A percentile compares a stretch with the other conserved stretches of the same genome.
Evolutionary conservation across 2,329 filamentous ascomycete genomes (phyloP).

Genomic region (Xylaria sp.): DNA sequence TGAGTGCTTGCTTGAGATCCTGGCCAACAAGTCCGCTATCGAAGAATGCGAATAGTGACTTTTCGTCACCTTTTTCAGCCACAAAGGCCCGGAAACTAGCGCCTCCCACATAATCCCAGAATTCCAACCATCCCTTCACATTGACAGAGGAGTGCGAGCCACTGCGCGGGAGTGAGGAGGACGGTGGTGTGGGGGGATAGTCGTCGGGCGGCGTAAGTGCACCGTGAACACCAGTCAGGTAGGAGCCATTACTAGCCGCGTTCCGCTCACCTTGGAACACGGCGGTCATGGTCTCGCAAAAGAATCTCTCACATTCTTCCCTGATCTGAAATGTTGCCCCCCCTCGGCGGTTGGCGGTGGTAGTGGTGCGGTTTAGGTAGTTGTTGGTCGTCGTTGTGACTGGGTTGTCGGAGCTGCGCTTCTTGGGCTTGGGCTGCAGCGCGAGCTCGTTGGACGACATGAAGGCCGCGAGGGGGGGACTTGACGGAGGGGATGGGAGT

Average conservation of each 20-base stretch:
- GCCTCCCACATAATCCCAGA: constrained; percentile 87
- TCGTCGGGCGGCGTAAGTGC: constrained; percentile 64
- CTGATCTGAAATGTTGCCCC: constrained; percentile 96
- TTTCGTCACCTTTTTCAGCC: constrained; percentile 74
- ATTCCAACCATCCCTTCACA: constrained; percentile 75
- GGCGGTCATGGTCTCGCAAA: constrained; percentile 93
- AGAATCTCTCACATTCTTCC: constrained; percentile 99
- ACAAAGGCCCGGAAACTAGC: constrained; percentile 89
- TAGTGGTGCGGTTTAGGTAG: constrained; percentile 59
- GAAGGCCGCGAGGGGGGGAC: constrained; percentile 86
- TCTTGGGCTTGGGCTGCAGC: constrained; percentile 67
- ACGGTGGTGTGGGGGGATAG: constrained; percentile 53
- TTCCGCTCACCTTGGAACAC: constrained; percentile 97
- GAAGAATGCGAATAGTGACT: constrained; percentile 89
- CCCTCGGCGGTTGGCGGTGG: constrained; percentile 72
- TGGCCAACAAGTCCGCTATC: constrained; percentile 75
- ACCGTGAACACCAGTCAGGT: constrained; percentile 79
- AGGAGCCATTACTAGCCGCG: constrained; percentile 79
- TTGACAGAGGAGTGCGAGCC: constrained; percentile 45
- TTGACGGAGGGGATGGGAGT: constrained; percentile 85
- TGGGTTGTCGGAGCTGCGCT: constrained; percentile 51
- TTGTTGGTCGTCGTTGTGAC: constrained; percentile 45
- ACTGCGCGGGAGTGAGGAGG: constrained; percentile 48
- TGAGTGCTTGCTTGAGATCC: constrained; percentile 88
- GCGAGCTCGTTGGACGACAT: constrained; percentile 75